phyloP scores from a whole-genome alignment of 1,284 basidiomycete genomes.

The Apiotrichum montevideense region DNA sequence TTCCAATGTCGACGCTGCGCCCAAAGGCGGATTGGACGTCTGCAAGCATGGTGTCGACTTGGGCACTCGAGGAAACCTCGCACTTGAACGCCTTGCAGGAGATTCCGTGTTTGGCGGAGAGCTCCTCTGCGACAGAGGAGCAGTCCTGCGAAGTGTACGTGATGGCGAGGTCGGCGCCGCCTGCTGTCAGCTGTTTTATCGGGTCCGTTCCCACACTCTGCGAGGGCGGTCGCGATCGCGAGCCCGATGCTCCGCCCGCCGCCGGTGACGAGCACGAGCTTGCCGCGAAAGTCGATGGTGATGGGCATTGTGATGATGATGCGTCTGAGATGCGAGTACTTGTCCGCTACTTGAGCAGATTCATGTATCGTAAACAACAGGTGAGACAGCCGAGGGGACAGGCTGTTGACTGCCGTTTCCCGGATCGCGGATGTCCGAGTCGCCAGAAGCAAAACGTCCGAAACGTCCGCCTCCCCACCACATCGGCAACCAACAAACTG shows the following conservation, averaged over 20 bases:
- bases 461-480: no score
- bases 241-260: slow-evolving; percentile 33
- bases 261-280: slow-evolving; percentile 32
- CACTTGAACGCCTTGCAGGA: slow-evolving; percentile 31
- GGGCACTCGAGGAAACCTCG: slow-evolving; percentile 24
- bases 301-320: slow-evolving; percentile 4
- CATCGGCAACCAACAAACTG: no score
- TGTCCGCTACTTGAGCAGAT: no score
- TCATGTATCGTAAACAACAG: no score
- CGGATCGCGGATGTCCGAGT: no score
- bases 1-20: slow-evolving; percentile 1
- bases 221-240: slow-evolving; percentile 28
- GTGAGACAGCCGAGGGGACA: no score
- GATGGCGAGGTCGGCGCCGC: slow-evolving; percentile 38
- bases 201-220: slow-evolving; percentile 4
- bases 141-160: slow-evolving; percentile 42
- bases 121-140: neutral
- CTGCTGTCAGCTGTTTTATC: neutral
- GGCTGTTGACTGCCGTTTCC: no score
- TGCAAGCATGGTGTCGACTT: slow-evolving; percentile 24
- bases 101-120: slow-evolving; percentile 13
- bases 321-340: no score
- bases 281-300: slow-evolving; percentile 26
- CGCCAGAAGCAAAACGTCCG: no score
- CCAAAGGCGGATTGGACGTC: slow-evolving; percentile 4